Evolutionary conservation across 1,284 basidiomycete genomes (phyloP).

Genomic region (Cryptococcus neoformans): DNA sequence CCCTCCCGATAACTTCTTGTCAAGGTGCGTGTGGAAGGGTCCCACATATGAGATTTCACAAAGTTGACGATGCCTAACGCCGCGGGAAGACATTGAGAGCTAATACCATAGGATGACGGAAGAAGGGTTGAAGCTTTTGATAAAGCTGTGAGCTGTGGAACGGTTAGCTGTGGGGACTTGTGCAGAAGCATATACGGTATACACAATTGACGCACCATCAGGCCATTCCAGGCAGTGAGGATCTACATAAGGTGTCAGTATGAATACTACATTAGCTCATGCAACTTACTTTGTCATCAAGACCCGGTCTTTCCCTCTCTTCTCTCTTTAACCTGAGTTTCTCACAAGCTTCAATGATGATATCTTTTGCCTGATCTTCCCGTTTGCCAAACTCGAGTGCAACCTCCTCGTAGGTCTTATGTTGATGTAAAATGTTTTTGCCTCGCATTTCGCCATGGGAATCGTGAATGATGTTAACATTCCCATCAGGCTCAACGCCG

Average conservation of each 20-base stretch:
- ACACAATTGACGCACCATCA: constrained; percentile 46
- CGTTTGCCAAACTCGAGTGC: constrained; percentile 23
- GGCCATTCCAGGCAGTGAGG: constrained; percentile 53
- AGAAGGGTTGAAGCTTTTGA: constrained; percentile 21
- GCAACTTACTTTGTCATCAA: constrained; percentile 50
- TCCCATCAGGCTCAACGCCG: constrained; percentile 48
- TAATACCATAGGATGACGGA: constrained; percentile 21
- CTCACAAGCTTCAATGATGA: constrained; percentile 23
- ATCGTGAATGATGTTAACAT: constrained; percentile 51
- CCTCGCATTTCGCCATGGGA: constrained; percentile 50
- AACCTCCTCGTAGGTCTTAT: constrained; percentile 12
- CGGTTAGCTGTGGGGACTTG: too few species aligned
- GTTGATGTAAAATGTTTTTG: constrained; percentile 33
- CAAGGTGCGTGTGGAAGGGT: constrained; percentile 18
- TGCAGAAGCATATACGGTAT: background rate
- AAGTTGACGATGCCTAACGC: constrained; percentile 27
- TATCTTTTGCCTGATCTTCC: constrained; percentile 27
- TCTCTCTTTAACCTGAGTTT: constrained; percentile 47
- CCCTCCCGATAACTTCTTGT: constrained; percentile 39
- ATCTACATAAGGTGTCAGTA: constrained; percentile 17
- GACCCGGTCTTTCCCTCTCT: constrained; percentile 49
- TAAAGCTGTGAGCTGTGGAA: constrained; percentile 28
- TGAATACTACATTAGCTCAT: too few species aligned
- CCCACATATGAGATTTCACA: constrained; percentile 29
- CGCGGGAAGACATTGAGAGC: constrained; percentile 7